Evolutionary conservation across 768 basidiomycete species (phyloP).

Genomic region (Podaxis sp.): DNA sequence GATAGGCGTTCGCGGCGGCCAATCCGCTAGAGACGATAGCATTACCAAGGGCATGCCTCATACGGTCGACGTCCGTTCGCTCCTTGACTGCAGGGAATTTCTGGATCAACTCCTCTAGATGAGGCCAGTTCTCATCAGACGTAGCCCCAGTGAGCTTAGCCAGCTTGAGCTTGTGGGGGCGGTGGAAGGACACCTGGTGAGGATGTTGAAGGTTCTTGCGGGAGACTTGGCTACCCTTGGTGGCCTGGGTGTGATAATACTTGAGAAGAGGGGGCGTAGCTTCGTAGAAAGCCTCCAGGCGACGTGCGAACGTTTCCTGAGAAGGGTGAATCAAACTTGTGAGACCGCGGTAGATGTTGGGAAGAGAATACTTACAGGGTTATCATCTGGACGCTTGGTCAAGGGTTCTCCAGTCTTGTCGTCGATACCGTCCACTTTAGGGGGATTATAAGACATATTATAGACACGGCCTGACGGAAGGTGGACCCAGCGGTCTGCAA

Average conservation of each 20-base stretch:
- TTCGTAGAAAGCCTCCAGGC: constrained; percentile 74
- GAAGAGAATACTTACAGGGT: constrained; percentile 59
- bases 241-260: constrained; percentile 53
- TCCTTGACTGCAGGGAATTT: constrained; percentile 61
- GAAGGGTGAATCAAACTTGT: constrained; percentile 14
- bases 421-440: constrained; percentile 76
- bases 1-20: constrained; percentile 19
- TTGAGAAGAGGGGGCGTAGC: constrained; percentile 80
- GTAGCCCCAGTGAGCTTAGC: constrained; percentile 69
- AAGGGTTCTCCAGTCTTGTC: constrained; percentile 86
- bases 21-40: constrained; percentile 40
- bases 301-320: constrained; percentile 77
- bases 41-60: constrained; percentile 54
- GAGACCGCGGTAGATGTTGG: not conserved
- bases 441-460: constrained; percentile 86
- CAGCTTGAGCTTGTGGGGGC: constrained; percentile 48
- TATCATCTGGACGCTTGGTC: constrained; percentile 88
- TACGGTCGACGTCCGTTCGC: constrained; percentile 40
- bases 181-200: constrained; percentile 49
- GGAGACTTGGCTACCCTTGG: constrained; percentile 24
- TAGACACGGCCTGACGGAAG: constrained; percentile 87
- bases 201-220: constrained; percentile 43
- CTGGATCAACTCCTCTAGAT: constrained; percentile 63
- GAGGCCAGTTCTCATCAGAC: constrained; percentile 90
- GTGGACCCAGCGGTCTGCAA: constrained; percentile 90